These are phyloP conservation scores for Oldenlandia corymbosa DNA, from an alignment of 257 asterid species.

Conservation along the genomic window DNA sequence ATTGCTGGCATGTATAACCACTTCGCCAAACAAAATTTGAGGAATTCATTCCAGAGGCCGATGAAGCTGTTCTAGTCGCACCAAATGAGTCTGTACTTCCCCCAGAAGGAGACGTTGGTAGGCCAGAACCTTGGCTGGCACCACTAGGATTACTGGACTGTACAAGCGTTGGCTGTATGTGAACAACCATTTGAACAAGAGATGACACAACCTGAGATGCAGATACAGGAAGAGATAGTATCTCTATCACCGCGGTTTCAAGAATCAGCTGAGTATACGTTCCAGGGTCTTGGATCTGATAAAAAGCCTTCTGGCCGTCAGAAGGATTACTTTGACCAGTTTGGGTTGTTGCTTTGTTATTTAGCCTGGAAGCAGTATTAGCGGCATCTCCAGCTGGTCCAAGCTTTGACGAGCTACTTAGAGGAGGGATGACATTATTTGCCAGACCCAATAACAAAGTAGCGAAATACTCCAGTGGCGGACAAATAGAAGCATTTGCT, in stretches of 20 bases:
- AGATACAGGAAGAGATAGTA: slow-evolving; percentile 81
- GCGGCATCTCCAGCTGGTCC: slow-evolving; percentile 55
- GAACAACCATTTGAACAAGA: slow-evolving; percentile 91
- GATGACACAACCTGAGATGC: slow-evolving; percentile 76
- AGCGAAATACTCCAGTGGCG: slow-evolving; percentile 92
- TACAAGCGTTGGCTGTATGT: slow-evolving; percentile 88
- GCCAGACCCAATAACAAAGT: slow-evolving; percentile 79
- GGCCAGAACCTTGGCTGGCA: slow-evolving; percentile 61
- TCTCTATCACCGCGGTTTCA: slow-evolving; percentile 93
- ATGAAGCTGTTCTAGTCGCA: slow-evolving; percentile 52
- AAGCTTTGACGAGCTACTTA: slow-evolving; percentile 52
- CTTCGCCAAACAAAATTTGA: slow-evolving; percentile 85
- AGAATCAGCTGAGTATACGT: slow-evolving; percentile 86
- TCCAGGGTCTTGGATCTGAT: slow-evolving; percentile 97
- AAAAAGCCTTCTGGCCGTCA: slow-evolving; percentile 82
- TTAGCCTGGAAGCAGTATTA: slow-evolving; percentile 40
- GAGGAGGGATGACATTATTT: slow-evolving; percentile 85
- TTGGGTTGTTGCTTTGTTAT: slow-evolving; percentile 52
- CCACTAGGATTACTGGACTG: slow-evolving; percentile 70
- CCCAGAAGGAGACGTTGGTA: slow-evolving; percentile 98
- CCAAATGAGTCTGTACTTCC: slow-evolving; percentile 92
- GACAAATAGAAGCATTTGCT: slow-evolving; percentile 65
- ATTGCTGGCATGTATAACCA: slow-evolving; percentile 91
- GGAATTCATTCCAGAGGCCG: slow-evolving; percentile 56
- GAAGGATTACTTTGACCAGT: slow-evolving; percentile 46